A percentile compares a stretch with the other conserved stretches of the same genome.
These are phyloP conservation scores for Ceratonia siliqua DNA, from an alignment of 306 rosid genomes.

Conservation along the genomic window DNA sequence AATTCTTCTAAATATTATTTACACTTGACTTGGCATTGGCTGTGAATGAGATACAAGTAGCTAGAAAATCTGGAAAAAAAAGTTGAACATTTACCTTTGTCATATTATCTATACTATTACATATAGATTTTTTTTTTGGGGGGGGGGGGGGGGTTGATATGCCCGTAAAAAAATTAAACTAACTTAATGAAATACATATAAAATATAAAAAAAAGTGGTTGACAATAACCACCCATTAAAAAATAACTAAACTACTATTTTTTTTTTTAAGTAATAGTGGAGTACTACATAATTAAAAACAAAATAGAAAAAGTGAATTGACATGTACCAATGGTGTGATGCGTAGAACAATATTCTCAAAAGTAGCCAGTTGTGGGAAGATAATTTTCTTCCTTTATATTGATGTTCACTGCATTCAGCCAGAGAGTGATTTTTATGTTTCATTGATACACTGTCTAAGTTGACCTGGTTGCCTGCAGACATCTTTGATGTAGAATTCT, in stretches of 20 bases:
- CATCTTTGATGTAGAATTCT: constrained; percentile 3
- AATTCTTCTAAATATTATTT: not conserved
- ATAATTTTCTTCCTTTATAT: not conserved
- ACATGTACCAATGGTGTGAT: not conserved
- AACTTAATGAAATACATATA: too few species aligned
- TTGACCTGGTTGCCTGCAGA: not conserved
- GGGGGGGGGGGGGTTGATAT: too few species aligned
- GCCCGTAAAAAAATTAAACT: too few species aligned
- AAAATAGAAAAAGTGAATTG: too few species aligned
- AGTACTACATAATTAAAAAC: too few species aligned
- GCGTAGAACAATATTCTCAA: not conserved
- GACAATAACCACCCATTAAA: too few species aligned
- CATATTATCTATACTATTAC: not conserved
- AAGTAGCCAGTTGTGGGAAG: not conserved
- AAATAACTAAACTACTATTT: too few species aligned
- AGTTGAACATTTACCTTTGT: not conserved
- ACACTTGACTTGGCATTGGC: not conserved
- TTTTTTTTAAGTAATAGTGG: too few species aligned
- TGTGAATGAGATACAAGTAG: not conserved
- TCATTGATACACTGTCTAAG: not conserved
- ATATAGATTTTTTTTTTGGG: too few species aligned
- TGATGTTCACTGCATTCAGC: constrained; percentile 14
- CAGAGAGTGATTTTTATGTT: constrained; percentile 11
- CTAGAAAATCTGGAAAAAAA: constrained; percentile 10
- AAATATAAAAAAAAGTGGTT: too few species aligned